Base-by-base conservation (phyloP, 1,284 basidiomycete genomes). In the Tilletia indica region DNA sequence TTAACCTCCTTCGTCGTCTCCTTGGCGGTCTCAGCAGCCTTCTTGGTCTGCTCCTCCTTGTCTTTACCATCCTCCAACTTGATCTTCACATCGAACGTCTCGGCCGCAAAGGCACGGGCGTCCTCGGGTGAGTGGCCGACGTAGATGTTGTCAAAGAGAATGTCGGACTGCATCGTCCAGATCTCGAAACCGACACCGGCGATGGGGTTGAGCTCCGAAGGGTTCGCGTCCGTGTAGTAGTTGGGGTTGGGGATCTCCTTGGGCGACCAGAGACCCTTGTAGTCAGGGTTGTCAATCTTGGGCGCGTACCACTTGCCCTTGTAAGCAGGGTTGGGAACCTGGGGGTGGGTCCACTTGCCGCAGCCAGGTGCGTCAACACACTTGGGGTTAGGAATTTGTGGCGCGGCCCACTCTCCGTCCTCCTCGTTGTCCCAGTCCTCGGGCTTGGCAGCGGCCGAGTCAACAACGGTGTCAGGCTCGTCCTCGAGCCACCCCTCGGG, bases 391-490 rank as follows among this genome's bases (percentile, higher is more conserved):
- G 89, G 87, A 72, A 99, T 87, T 73, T 89, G 90, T 38, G 96
- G 94, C 12, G 94, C 89, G 74, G 97, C 89, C 94, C 94, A 99
- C 84, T 98, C 96, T 85, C 97, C 97, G 82, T 99, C 96, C 85
- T 99, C 96, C 85, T 98, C 97, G 79, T 99, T 93, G 83, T 97
- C 95, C 97, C 97, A 99, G 86, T 99, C 97, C 85, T 98, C 96
- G 39, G 97, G 97, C 89, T 98, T 98, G 87, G 91, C 89, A 64
- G 94, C 91, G 78, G 94, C 92, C 1, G 97, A 95, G 85, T 99
- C 97, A 68, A 94, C 90, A 77, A 98, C 89, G 68, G 86, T 88
- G 72, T 89, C 86, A 2, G 91, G 90, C 85, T 98, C 95, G 74
- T 97, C 87, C 78, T 93, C 93, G 76, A 98, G 89, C 97, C 97